phyloP scores from a whole-genome alignment of 225 moss, liverwort and hornwort genomes.

The Rhytidiadelphus loreus region DNA sequence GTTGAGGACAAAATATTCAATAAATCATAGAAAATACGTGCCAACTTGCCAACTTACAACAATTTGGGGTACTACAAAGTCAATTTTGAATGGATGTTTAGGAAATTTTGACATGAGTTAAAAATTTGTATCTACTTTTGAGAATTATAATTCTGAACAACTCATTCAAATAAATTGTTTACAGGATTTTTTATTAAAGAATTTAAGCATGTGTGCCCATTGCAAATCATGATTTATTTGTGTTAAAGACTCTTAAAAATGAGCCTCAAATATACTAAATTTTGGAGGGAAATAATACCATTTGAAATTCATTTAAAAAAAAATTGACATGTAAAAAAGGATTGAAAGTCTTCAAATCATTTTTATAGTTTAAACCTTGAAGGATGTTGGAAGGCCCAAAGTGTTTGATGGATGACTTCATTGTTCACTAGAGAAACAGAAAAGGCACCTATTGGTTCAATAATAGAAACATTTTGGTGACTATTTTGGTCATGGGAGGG shows the following conservation, averaged over 20 bases:
- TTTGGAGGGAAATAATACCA: accelerated
- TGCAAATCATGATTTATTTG: accelerated
- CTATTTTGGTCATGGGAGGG: too few relatives aligned
- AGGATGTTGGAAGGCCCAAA: too few relatives aligned
- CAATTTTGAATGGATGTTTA: too few relatives aligned
- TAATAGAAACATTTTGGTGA: too few relatives aligned
- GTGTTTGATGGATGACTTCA: too few relatives aligned
- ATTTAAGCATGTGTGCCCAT: accelerated
- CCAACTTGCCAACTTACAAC: too few relatives aligned
- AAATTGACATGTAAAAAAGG: accelerated
- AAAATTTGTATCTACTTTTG: not conserved
- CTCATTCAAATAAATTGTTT: not conserved
- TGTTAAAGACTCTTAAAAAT: not conserved
- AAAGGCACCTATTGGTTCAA: too few relatives aligned
- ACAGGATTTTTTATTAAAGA: not conserved
- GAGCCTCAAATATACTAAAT: accelerated
- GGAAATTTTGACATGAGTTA: not conserved
- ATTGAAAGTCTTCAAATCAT: not conserved
- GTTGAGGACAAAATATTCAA: not conserved
- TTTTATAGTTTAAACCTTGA: not conserved
- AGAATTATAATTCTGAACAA: accelerated
- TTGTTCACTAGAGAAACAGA: too few relatives aligned
- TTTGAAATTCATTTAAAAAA: not conserved
- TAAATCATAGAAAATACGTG: not conserved
- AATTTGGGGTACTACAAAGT: not conserved